A percentile compares a stretch with the other conserved stretches of the same genome.
These are phyloP conservation scores for Mycena amicta DNA, from an alignment of 768 basidiomycete genomes.

Conservation along the genomic window DNA sequence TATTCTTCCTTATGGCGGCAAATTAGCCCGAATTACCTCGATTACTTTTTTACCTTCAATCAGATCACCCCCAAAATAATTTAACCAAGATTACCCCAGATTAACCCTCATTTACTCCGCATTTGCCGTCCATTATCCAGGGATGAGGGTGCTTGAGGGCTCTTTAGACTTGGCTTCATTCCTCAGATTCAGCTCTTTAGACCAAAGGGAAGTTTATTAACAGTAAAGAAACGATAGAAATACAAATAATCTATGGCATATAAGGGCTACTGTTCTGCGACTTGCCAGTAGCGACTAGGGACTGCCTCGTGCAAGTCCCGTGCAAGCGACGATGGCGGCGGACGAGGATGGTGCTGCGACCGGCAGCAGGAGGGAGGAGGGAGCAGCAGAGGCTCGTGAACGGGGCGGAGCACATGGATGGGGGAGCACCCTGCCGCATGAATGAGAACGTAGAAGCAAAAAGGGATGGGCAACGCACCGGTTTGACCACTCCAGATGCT, in stretches of 20 bases:
- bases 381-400: no score
- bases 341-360: no score
- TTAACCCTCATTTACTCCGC: neutral
- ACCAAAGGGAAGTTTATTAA: neutral
- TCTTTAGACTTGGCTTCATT: neutral
- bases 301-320: no score
- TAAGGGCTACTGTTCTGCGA: neutral
- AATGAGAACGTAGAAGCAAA: no score
- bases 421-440: no score
- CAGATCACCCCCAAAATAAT: neutral
- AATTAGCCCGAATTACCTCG: neutral
- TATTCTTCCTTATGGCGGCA: neutral
- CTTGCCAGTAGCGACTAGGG: no score
- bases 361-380: no score
- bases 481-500: no score
- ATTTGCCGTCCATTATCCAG: neutral
- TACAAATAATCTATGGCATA: neutral
- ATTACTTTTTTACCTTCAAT: neutral
- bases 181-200: neutral
- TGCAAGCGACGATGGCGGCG: no score
- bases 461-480: no score
- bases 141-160: no score
- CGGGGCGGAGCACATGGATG: no score
- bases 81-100: neutral
- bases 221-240: neutral